These are phyloP conservation scores for Emiliania huxleyi DNA, from an alignment of 78 protist genomes.

Conservation along the genomic window DNA sequence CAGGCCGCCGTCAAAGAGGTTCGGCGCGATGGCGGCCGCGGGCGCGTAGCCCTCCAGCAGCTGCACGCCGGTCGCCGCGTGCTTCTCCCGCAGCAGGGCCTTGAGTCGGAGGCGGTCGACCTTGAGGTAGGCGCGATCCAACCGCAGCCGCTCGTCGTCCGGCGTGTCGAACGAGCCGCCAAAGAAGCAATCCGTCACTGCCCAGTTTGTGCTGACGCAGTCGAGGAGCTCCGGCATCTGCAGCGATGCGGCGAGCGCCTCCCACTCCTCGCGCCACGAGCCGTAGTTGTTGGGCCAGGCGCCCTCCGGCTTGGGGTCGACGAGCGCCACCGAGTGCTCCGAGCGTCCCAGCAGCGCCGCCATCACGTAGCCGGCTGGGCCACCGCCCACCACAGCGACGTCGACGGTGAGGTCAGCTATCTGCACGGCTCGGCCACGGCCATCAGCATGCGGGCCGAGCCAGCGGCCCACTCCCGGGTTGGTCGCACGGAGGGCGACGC, in stretches of 20 bases:
- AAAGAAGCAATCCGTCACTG: neutral
- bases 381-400: neutral
- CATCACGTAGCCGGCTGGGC: neutral
- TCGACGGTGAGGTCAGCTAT: no score
- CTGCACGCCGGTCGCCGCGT: no score
- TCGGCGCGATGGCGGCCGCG: neutral
- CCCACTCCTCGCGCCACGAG: neutral
- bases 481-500: no score
- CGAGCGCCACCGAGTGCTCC: neutral
- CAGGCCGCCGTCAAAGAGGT: neutral
- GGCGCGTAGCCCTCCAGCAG: neutral
- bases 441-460: no score
- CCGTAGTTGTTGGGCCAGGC: constrained; percentile 22
- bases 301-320: neutral
- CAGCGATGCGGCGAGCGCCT: neutral
- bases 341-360: neutral
- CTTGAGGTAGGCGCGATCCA: neutral
- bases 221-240: neutral
- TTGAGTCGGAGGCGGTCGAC: neutral
- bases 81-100: neutral
- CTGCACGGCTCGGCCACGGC: no score
- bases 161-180: neutral
- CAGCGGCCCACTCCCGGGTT: no score
- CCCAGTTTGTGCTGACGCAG: neutral
- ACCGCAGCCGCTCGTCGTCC: neutral